phyloP scores from a whole-genome alignment of 352 stramenopile genomes.

The Globisporangium spiculum region DNA sequence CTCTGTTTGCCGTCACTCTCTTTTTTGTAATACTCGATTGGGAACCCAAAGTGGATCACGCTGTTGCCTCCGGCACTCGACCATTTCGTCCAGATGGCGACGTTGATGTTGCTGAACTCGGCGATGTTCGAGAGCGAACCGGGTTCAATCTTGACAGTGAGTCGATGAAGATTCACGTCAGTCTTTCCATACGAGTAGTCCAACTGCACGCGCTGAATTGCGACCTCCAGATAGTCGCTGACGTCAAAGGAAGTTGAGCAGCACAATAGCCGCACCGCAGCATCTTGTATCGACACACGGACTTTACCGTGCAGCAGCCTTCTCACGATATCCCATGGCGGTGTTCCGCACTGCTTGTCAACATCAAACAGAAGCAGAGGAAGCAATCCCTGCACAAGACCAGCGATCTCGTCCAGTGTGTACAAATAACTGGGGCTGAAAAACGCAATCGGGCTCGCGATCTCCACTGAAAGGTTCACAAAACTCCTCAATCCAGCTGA shows the following conservation, averaged over 20 bases:
- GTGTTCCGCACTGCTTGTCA: constrained; percentile 32
- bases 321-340: constrained; percentile 55
- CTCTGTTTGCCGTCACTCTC: not conserved
- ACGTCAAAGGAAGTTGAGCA: constrained; percentile 45
- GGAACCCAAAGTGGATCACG: constrained; percentile 46
- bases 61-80: constrained; percentile 18
- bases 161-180: constrained; percentile 37
- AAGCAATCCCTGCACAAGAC: constrained; percentile 27
- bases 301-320: constrained; percentile 59
- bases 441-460: constrained; percentile 36
- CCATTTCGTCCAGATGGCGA: constrained; percentile 57
- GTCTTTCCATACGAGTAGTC: constrained; percentile 31
- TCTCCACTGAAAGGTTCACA: constrained; percentile 32
- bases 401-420: constrained; percentile 46
- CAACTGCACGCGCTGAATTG: constrained; percentile 31
- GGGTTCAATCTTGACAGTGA: constrained; percentile 68
- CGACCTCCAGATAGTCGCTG: constrained; percentile 53
- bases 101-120: constrained; percentile 49
- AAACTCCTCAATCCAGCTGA: constrained; percentile 36
- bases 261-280: constrained; percentile 43
- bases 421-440: constrained; percentile 60
- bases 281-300: constrained; percentile 31
- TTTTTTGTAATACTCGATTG: constrained; percentile 32
- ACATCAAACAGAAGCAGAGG: constrained; percentile 46
- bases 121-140: constrained; percentile 54